These are phyloP conservation scores for Phytophthora cryptogea DNA, from an alignment of 352 stramenopile genomes.

Conservation along the genomic window DNA sequence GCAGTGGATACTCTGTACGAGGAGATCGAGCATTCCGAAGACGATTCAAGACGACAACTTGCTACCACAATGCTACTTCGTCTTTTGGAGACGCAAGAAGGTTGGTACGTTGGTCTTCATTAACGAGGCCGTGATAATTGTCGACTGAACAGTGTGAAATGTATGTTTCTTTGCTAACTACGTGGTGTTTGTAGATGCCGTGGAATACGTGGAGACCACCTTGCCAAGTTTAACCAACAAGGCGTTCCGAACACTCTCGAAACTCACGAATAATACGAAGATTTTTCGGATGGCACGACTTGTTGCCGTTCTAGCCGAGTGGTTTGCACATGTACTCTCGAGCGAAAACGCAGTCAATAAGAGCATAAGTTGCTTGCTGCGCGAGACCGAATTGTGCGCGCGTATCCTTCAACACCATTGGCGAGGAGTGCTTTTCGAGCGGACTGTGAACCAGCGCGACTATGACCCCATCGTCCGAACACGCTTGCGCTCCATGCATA, in stretches of 20 bases:
- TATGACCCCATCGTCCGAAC: constrained; percentile 53
- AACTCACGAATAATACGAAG: constrained; percentile 50
- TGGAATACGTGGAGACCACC: constrained; percentile 67
- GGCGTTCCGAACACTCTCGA: constrained; percentile 67
- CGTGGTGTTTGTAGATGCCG: constrained; percentile 39
- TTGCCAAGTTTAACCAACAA: constrained; percentile 77
- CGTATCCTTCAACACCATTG: constrained; percentile 81
- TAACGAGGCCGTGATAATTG: background rate
- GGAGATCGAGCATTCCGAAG: constrained; percentile 56
- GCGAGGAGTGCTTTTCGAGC: constrained; percentile 65
- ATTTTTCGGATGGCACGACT: constrained; percentile 63
- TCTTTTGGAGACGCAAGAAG: constrained; percentile 69
- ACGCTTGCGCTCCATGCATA: constrained; percentile 71
- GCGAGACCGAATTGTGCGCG: constrained; percentile 67
- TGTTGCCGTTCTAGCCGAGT: constrained; percentile 59
- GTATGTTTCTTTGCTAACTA: background rate
- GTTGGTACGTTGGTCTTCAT: constrained; percentile 32
- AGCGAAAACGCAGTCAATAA: constrained; percentile 66
- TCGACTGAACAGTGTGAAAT: background rate
- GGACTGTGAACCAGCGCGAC: constrained; percentile 46
- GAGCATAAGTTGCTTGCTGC: constrained; percentile 54
- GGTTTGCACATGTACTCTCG: constrained; percentile 64
- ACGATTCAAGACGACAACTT: constrained; percentile 49
- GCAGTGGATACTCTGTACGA: constrained; percentile 73
- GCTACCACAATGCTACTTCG: constrained; percentile 74